A percentile compares a stretch with the other conserved stretches of the same genome.
Evolutionary conservation across 257 asterid species (phyloP).

Genomic region (Misopates orontium): DNA sequence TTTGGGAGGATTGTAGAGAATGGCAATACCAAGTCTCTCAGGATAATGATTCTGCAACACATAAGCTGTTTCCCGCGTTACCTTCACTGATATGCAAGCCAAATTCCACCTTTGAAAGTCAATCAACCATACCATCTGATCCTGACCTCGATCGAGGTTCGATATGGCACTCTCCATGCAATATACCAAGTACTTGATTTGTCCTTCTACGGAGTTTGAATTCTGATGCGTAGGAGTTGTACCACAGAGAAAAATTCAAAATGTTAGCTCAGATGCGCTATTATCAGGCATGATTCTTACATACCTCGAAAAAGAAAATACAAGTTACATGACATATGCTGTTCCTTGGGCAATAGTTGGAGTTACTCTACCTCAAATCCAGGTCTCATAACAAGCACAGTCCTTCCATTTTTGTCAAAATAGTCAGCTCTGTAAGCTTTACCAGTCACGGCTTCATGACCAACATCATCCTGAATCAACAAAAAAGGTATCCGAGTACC

Average conservation of each 20-base stretch:
- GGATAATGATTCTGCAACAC: slow-evolving; percentile 68
- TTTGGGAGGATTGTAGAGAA: slow-evolving; percentile 68
- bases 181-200: slow-evolving; percentile 57
- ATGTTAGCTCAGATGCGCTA: neutral
- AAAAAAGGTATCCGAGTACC: neutral
- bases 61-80: slow-evolving; percentile 54
- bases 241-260: neutral
- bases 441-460: slow-evolving; percentile 57
- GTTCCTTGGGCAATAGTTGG: neutral
- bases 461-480: slow-evolving; percentile 48
- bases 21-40: slow-evolving; percentile 66
- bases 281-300: neutral
- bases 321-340: neutral
- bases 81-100: slow-evolving; percentile 53
- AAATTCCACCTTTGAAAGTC: slow-evolving; percentile 59
- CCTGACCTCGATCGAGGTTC: slow-evolving; percentile 44
- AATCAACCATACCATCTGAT: slow-evolving; percentile 72
- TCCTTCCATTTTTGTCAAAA: slow-evolving; percentile 52
- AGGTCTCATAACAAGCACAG: slow-evolving; percentile 66
- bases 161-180: slow-evolving; percentile 67
- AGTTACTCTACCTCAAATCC: slow-evolving; percentile 46
- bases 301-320: neutral
- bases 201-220: slow-evolving; percentile 45
- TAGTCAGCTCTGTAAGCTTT: slow-evolving; percentile 58
- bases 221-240: slow-evolving; percentile 37